phyloP scores from a whole-genome alignment of 495 filamentous ascomycete genomes.

The Articulospora tetracladia region DNA sequence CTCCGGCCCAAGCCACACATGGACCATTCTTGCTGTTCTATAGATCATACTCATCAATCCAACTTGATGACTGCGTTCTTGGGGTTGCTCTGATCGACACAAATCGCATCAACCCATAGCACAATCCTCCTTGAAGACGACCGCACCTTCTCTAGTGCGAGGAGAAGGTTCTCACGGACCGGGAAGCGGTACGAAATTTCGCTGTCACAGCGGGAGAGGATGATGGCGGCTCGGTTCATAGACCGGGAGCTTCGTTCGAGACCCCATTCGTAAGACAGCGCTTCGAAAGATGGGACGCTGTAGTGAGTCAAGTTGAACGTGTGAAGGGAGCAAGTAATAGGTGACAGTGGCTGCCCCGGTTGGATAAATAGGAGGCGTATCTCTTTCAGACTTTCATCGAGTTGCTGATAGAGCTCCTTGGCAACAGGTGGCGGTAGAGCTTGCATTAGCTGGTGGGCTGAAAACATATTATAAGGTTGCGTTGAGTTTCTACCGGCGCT shows the following conservation, averaged over 20 bases:
- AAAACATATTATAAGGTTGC: too few relatives aligned
- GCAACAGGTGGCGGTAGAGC: too few relatives aligned
- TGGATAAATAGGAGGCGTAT: conserved; percentile 1
- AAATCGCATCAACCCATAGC: conserved; percentile 1
- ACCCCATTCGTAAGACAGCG: conserved; percentile 3
- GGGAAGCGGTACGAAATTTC: neutral
- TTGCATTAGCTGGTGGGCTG: too few relatives aligned
- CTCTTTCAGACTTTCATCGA: neutral
- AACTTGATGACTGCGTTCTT: conserved; percentile 1
- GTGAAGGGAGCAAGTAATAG: neutral
- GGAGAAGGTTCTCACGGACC: neutral
- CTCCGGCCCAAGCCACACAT: neutral
- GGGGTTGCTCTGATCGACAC: neutral
- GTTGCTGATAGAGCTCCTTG: too few relatives aligned
- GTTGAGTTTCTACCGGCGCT: too few relatives aligned
- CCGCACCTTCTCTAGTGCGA: neutral
- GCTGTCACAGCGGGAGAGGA: neutral
- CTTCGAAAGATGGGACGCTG: neutral
- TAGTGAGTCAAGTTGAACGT: neutral
- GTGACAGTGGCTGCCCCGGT: neutral
- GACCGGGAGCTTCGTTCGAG: neutral
- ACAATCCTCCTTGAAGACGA: neutral
- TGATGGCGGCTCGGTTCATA: neutral
- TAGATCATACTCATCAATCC: conserved; percentile 4
- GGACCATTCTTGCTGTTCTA: neutral